Evolutionary conservation across 164 flowering plant genomes (phyloP).

Genomic region (Piper betle): DNA sequence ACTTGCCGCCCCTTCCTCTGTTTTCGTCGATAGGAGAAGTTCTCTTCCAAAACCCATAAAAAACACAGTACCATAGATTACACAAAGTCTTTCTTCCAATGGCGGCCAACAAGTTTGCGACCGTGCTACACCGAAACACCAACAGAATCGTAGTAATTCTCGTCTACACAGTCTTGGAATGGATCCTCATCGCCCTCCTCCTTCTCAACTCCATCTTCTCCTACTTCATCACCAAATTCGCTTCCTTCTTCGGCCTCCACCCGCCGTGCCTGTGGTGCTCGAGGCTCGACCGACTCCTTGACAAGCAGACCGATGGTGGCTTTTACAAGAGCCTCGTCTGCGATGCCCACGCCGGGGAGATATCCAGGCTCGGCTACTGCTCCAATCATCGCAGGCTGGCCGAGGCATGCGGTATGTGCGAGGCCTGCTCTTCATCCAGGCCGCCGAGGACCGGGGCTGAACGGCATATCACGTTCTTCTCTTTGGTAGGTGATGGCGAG

Average conservation of each 20-base stretch:
- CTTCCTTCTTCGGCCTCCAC: conserved; percentile 71
- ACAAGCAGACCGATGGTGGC: conserved; percentile 15
- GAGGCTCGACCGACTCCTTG: conserved; percentile 53
- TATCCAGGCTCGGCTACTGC: conserved; percentile 63
- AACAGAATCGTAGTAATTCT: conserved; percentile 49
- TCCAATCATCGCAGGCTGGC: conserved; percentile 45
- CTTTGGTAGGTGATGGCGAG: conserved; percentile 21
- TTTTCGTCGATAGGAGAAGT: neutral
- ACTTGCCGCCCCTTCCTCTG: neutral
- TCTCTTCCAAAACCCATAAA: conserved; percentile 1
- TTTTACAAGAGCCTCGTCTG: conserved; percentile 52
- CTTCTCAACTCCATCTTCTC: conserved; percentile 77
- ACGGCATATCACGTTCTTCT: conserved; percentile 20
- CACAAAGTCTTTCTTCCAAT: conserved; percentile 12
- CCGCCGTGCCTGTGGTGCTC: conserved; percentile 83
- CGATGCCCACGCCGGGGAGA: conserved; percentile 61
- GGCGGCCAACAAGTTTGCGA: conserved; percentile 82
- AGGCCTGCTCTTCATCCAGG: conserved; percentile 62
- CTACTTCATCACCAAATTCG: conserved; percentile 53
- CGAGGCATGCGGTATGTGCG: conserved; percentile 50
- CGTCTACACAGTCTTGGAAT: conserved; percentile 65
- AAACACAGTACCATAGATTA: conserved; percentile 1
- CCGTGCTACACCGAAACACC: conserved; percentile 56
- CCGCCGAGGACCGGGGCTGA: conserved; percentile 10
- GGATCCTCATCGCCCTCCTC: conserved; percentile 58